Evolutionary conservation across 2,329 filamentous ascomycete species (phyloP).

Genomic region (Alternaria ethzedia): DNA sequence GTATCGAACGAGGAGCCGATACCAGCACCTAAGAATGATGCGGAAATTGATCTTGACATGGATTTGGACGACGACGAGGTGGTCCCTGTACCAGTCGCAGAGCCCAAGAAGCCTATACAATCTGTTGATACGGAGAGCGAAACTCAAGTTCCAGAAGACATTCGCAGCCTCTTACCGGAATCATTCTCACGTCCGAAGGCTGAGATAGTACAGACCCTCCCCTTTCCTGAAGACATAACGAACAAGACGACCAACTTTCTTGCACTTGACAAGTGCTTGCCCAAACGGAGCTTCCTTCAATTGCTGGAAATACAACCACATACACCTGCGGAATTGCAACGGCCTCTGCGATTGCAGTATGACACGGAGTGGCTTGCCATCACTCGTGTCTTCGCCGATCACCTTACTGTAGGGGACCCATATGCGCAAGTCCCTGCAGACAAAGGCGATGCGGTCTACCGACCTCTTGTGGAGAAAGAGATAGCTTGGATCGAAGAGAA

Average conservation of each 20-base stretch:
- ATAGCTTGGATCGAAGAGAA: slow-evolving; percentile 82
- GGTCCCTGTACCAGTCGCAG: neutral
- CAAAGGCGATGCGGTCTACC: slow-evolving; percentile 72
- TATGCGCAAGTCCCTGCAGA: slow-evolving; percentile 62
- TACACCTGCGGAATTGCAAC: slow-evolving; percentile 33
- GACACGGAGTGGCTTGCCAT: slow-evolving; percentile 97
- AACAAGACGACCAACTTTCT: slow-evolving; percentile 86
- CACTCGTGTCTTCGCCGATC: slow-evolving; percentile 76
- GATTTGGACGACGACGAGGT: slow-evolving; percentile 49
- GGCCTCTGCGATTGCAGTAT: slow-evolving; percentile 72
- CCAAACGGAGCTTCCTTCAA: slow-evolving; percentile 81
- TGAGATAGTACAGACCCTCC: slow-evolving; percentile 45
- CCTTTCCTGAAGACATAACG: slow-evolving; percentile 72
- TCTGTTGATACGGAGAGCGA: neutral
- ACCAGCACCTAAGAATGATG: slow-evolving; percentile 36
- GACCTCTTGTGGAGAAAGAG: slow-evolving; percentile 70
- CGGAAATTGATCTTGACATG: slow-evolving; percentile 51
- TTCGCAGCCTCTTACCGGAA: slow-evolving; percentile 77
- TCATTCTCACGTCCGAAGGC: slow-evolving; percentile 63
- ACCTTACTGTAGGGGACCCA: slow-evolving; percentile 64
- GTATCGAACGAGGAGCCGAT: slow-evolving; percentile 57
- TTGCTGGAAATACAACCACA: slow-evolving; percentile 62
- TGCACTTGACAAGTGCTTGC: slow-evolving; percentile 88
- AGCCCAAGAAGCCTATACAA: slow-evolving; percentile 14
- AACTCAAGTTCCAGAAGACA: slow-evolving; percentile 62